These are phyloP conservation scores for Rhynchosporium graminicola DNA, from an alignment of 2,329 filamentous ascomycete species.

Conservation along the genomic window DNA sequence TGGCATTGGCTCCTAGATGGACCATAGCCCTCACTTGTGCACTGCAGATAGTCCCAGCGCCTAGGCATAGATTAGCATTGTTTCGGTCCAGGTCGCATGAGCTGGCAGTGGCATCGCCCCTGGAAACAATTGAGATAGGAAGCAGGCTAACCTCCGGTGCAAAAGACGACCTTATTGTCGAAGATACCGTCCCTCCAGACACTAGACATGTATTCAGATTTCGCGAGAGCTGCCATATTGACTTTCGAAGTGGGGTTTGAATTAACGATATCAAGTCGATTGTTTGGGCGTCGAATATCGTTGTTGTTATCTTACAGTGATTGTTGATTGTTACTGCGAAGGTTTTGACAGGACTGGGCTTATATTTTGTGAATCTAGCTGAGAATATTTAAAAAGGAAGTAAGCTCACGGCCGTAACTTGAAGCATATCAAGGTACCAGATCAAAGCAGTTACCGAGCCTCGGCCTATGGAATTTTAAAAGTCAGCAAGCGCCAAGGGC, in stretches of 20 bases:
- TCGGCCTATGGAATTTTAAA: conserved; percentile 12
- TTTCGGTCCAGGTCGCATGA: no score
- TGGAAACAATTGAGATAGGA: not conserved
- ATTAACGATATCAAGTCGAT: not conserved
- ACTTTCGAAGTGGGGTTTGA: not conserved
- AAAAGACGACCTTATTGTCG: conserved; percentile 86
- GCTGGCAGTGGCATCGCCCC: not conserved
- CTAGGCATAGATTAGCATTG: not conserved
- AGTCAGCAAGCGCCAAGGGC: conserved; percentile 18
- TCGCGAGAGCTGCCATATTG: conserved; percentile 50
- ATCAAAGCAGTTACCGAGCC: not conserved
- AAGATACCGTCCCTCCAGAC: conserved; percentile 90
- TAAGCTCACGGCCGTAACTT: conserved; percentile 19
- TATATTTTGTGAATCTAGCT: conserved; percentile 11
- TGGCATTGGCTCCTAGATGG: conserved; percentile 87
- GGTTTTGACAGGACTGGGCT: not conserved
- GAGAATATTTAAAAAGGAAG: not conserved
- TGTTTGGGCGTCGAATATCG: not conserved
- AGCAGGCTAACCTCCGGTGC: conserved; percentile 66
- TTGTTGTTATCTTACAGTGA: not conserved
- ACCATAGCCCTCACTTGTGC: conserved; percentile 92
- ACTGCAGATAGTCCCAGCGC: conserved; percentile 90
- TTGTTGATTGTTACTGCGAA: not conserved
- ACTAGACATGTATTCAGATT: conserved; percentile 75
- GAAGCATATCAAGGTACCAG: not conserved